phyloP scores from a whole-genome alignment of 352 stramenopile species.

The Phytophthora podocarpi region DNA sequence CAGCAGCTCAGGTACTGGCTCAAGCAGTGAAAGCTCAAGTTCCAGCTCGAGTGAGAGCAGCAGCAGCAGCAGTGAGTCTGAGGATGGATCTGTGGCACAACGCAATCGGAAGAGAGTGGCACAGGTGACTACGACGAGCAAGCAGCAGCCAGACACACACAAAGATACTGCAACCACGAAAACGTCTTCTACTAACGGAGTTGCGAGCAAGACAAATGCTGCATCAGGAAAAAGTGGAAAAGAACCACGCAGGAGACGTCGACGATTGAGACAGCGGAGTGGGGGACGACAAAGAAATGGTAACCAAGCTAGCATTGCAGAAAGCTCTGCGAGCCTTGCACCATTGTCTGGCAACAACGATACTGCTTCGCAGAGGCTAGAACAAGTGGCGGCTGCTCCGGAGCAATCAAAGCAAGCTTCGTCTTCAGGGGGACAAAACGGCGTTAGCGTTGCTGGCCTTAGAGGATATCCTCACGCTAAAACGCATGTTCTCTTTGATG shows the following conservation, averaged over 20 bases:
- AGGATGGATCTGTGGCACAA: background rate
- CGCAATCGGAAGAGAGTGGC: slow-evolving; percentile 21
- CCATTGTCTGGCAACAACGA: background rate
- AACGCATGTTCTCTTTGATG: slow-evolving; percentile 51
- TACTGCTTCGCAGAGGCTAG: background rate
- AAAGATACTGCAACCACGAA: background rate
- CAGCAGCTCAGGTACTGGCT: background rate
- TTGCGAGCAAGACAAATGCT: slow-evolving; percentile 18
- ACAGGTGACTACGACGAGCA: background rate
- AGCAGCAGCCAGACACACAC: background rate
- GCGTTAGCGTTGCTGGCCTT: background rate
- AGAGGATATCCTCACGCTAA: slow-evolving; percentile 29
- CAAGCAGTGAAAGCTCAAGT: slow-evolving; percentile 1
- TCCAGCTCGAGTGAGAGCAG: slow-evolving; percentile 9
- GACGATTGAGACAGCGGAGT: slow-evolving; percentile 32
- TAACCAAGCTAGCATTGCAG: slow-evolving; percentile 5
- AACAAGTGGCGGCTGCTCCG: background rate
- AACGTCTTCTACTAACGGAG: background rate
- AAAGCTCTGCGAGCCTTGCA: background rate
- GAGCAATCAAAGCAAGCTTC: slow-evolving; percentile 1
- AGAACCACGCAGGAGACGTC: slow-evolving; percentile 27
- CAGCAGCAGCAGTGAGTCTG: slow-evolving; percentile 23
- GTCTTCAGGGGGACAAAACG: background rate
- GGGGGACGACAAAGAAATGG: slow-evolving; percentile 12
- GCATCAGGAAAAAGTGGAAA: slow-evolving; percentile 8